Evolutionary conservation across 2,329 filamentous ascomycete genomes (phyloP), one percentile per base, ranked within the genome.

Genomic region (Arthrobotrys musiformis): DNA sequence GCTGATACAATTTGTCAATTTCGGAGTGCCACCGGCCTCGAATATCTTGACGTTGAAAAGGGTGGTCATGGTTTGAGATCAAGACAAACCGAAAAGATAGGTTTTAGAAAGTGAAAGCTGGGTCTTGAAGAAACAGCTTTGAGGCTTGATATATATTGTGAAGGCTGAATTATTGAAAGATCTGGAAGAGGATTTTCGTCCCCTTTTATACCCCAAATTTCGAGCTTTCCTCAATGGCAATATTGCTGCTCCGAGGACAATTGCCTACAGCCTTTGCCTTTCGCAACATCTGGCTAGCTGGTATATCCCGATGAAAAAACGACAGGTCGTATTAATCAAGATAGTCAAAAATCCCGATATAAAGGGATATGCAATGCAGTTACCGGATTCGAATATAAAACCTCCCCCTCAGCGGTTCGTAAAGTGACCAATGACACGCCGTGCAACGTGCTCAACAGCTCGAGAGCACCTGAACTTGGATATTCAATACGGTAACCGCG

Each of bases 1-100:
- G 15, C 30, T 44, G 35, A 67, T 42, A 30, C 63, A 67, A 24
- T 67, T 54, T 1, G 63, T 44, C 1, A 44, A 19, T 24, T 67
- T 67, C 11, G 63, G 42, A 2, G 33, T 24, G 11, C 63, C 48
- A n/a, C n/a, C 37, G 24, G 28, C 48, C 15, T 67, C 44, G 9
- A 44, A 56, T 9, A 67, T 28, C 26, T 58, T 42, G 33, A 67
- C 63, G n/a, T 67, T 67, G 7, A 67, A 67, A 19, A 64, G 24
- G 2, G 24, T 8, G n/a, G 24, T 30, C 48, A 52, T 52, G 48
- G 17, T 52, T 28, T 46, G n/a, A 44, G 9, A 2, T 19, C 5
- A 5, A 19, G 4, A 19, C 6, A 6, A 44, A 17, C 4, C 19
- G n/a, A n/a, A n/a, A n/a, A n/a, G n/a, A n/a, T n/a, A n/a, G n/a